Evolutionary conservation across 129 eudicot species (phyloP).

Genomic region (Deinandra increscens): DNA sequence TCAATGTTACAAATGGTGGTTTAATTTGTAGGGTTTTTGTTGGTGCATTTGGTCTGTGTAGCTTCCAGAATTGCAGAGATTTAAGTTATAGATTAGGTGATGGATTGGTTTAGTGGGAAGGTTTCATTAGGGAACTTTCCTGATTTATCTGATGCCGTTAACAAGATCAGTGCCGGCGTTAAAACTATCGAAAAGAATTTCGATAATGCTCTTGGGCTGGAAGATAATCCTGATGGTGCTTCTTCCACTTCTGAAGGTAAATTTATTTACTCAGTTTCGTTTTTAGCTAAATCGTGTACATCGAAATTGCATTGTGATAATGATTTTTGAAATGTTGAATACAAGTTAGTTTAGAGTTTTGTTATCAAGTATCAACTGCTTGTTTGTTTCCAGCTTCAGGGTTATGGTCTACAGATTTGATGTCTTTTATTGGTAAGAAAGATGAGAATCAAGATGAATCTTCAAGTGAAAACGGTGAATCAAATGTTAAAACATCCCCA

Average conservation of each 20-base stretch:
- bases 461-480: too few species aligned
- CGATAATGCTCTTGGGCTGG: conserved; percentile 85
- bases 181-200: conserved; percentile 92
- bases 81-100: conserved; percentile 25
- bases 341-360: neutral
- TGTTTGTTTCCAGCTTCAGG: conserved; percentile 53
- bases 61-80: conserved; percentile 25
- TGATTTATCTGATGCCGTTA: conserved; percentile 93
- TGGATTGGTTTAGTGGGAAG: conserved; percentile 96
- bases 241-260: conserved; percentile 54
- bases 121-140: conserved; percentile 83
- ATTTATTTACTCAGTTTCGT: neutral
- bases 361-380: neutral
- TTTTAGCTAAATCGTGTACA: neutral
- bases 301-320: conserved; percentile 2
- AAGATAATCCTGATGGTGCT: conserved; percentile 48
- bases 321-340: neutral
- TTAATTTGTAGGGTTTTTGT: conserved; percentile 29
- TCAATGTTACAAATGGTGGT: neutral
- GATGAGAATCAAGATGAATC: conserved; percentile 60
- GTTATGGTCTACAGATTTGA: conserved; percentile 57
- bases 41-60: conserved; percentile 30
- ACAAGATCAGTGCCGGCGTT: conserved; percentile 85
- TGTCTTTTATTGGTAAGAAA: conserved; percentile 66
- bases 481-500: too few species aligned